These are phyloP conservation scores for Solanum infundibuliforme DNA, from an alignment of 257 asterid genomes.

Conservation along the genomic window DNA sequence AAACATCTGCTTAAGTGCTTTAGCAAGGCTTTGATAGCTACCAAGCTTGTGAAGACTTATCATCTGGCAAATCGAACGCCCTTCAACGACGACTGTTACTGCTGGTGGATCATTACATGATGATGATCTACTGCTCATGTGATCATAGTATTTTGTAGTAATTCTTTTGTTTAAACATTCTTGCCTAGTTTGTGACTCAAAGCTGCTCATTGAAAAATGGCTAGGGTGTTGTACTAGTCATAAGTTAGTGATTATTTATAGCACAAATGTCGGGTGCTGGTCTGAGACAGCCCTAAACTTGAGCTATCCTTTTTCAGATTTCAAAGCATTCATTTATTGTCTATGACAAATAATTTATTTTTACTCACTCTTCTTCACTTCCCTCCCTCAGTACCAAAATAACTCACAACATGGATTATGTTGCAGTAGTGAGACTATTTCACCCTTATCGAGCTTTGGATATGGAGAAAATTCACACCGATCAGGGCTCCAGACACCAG, in stretches of 20 bases:
- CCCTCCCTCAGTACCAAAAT: neutral
- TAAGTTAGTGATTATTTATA: constrained; percentile 2
- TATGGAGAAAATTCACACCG: neutral
- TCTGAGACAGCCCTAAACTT: constrained; percentile 32
- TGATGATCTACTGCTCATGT: neutral
- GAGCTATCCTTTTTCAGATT: constrained; percentile 22
- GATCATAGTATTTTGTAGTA: neutral
- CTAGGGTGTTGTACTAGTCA: neutral
- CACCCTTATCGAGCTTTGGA: neutral
- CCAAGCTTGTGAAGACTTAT: constrained; percentile 61
- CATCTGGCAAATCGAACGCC: constrained; percentile 72
- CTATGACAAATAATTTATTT: constrained; percentile 4
- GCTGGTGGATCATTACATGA: constrained; percentile 41
- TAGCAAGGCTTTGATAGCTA: constrained; percentile 54
- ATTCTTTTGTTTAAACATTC: constrained; percentile 33
- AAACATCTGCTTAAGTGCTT: constrained; percentile 57
- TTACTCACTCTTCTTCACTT: no score
- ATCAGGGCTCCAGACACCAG: no score
- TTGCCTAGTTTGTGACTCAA: constrained; percentile 28
- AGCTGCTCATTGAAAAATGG: constrained; percentile 27
- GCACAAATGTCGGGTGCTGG: constrained; percentile 56
- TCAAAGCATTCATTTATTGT: constrained; percentile 32
- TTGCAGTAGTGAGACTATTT: neutral
- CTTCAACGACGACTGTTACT: constrained; percentile 75
- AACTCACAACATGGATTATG: neutral